phyloP scores from a whole-genome alignment of 2,329 filamentous ascomycete genomes.

The Hypoxylon sp. region DNA sequence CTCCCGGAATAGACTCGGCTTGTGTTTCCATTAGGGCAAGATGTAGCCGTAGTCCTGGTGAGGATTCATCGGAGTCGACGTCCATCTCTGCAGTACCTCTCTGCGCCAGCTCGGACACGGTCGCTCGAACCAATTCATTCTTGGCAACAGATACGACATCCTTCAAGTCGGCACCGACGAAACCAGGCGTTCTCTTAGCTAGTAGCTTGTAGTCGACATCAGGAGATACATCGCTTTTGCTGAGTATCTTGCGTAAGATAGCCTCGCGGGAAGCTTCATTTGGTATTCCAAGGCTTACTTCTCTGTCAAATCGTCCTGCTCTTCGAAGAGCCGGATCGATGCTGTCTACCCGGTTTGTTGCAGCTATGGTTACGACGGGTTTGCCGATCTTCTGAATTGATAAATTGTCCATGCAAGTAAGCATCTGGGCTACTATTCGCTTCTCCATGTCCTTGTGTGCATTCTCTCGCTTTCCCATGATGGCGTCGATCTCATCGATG shows the following conservation, averaged over 20 bases:
- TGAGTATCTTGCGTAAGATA: constrained; percentile 82
- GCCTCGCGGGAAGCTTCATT: constrained; percentile 82
- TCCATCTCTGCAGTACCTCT: constrained; percentile 45
- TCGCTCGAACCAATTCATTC: constrained; percentile 54
- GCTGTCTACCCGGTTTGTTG: constrained; percentile 89
- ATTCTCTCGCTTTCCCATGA: constrained; percentile 87
- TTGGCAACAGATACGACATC: constrained; percentile 68
- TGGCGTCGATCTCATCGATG: constrained; percentile 92
- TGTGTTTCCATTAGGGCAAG: constrained; percentile 46
- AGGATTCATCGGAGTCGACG: constrained; percentile 40
- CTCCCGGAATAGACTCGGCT: constrained; percentile 43
- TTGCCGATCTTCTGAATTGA: constrained; percentile 78
- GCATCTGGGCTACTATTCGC: constrained; percentile 84
- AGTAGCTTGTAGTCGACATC: constrained; percentile 82
- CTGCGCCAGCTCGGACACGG: constrained; percentile 51
- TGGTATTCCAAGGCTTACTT: constrained; percentile 90
- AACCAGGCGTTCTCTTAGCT: constrained; percentile 89
- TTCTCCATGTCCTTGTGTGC: constrained; percentile 92
- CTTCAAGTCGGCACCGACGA: constrained; percentile 90
- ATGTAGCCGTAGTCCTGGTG: constrained; percentile 41
- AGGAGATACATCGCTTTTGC: constrained; percentile 73
- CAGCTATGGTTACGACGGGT: constrained; percentile 89
- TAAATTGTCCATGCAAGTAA: constrained; percentile 89
- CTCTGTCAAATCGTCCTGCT: constrained; percentile 83
- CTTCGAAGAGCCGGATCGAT: constrained; percentile 83